phyloP scores from a whole-genome alignment of 2,329 filamentous ascomycete species.

The Amauroascus verrucosus region DNA sequence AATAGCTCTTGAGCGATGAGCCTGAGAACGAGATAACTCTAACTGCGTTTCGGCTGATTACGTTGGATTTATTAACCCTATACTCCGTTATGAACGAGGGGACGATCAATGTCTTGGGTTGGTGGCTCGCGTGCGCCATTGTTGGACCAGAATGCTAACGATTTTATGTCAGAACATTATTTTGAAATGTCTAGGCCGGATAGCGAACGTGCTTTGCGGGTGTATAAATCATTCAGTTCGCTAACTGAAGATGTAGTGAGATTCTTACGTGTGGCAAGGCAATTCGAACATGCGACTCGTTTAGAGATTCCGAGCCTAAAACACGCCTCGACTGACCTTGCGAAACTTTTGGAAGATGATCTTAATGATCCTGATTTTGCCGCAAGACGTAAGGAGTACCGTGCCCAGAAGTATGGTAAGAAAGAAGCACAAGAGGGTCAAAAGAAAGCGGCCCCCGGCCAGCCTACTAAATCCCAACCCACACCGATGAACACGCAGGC shows the following conservation, averaged over 20 bases:
- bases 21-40: constrained; percentile 94
- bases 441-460: constrained; percentile 30
- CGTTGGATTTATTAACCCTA: constrained; percentile 75
- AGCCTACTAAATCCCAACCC: constrained; percentile 17
- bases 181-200: constrained; percentile 96
- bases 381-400: constrained; percentile 78
- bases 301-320: constrained; percentile 95
- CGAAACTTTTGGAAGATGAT: constrained; percentile 85
- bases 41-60: constrained; percentile 82
- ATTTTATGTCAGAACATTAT: constrained; percentile 62
- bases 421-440: constrained; percentile 37
- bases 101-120: constrained; percentile 91
- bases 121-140: constrained; percentile 21
- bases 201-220: constrained; percentile 78
- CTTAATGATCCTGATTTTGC: constrained; percentile 92
- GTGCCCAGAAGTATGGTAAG: constrained; percentile 73
- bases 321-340: constrained; percentile 86
- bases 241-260: constrained; percentile 90
- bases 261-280: constrained; percentile 74
- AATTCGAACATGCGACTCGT: constrained; percentile 81
- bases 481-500: constrained; percentile 19
- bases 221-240: constrained; percentile 84
- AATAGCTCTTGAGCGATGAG: constrained; percentile 71
- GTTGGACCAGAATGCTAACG: neutral
- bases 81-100: constrained; percentile 96